These are phyloP conservation scores for Pythium dissimile DNA, from an alignment of 352 stramenopile species.

Conservation along the genomic window DNA sequence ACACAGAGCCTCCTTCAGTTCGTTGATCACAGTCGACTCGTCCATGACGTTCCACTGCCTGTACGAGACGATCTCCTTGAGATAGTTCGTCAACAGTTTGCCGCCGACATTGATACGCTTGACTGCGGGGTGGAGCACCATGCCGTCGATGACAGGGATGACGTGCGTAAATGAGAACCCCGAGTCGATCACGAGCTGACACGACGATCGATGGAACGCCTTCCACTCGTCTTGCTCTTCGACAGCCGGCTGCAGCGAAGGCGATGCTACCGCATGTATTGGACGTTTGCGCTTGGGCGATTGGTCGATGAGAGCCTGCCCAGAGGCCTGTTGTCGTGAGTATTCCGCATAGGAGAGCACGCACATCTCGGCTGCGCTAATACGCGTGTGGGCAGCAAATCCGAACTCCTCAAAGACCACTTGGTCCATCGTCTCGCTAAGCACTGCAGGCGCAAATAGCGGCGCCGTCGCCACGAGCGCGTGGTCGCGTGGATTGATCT, in stretches of 20 bases:
- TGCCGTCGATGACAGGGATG: conserved; percentile 84
- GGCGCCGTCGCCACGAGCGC: conserved; percentile 59
- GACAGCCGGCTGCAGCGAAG: not conserved
- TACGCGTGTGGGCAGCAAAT: conserved; percentile 50
- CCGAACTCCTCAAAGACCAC: conserved; percentile 79
- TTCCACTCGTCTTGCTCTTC: conserved; percentile 24
- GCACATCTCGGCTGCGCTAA: conserved; percentile 54
- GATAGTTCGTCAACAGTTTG: conserved; percentile 96
- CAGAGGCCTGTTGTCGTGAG: conserved; percentile 15
- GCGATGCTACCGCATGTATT: not conserved
- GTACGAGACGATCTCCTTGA: conserved; percentile 96
- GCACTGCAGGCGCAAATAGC: conserved; percentile 43
- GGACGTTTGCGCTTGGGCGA: conserved; percentile 13
- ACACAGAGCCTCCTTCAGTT: conserved; percentile 88
- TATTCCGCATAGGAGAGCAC: conserved; percentile 55
- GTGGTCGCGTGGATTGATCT: conserved; percentile 43
- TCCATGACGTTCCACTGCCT: conserved; percentile 97
- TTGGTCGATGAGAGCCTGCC: not conserved
- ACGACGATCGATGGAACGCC: conserved; percentile 51
- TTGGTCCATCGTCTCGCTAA: conserved; percentile 75
- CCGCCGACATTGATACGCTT: conserved; percentile 91
- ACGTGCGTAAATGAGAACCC: conserved; percentile 96
- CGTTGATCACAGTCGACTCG: conserved; percentile 60
- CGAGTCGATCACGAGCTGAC: conserved; percentile 88
- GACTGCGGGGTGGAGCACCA: conserved; percentile 42